Evolutionary conservation across 176 grass and related monocot species (phyloP), one percentile per base, ranked within the genome.

Genomic region (Dendrocalamus sinicus): DNA sequence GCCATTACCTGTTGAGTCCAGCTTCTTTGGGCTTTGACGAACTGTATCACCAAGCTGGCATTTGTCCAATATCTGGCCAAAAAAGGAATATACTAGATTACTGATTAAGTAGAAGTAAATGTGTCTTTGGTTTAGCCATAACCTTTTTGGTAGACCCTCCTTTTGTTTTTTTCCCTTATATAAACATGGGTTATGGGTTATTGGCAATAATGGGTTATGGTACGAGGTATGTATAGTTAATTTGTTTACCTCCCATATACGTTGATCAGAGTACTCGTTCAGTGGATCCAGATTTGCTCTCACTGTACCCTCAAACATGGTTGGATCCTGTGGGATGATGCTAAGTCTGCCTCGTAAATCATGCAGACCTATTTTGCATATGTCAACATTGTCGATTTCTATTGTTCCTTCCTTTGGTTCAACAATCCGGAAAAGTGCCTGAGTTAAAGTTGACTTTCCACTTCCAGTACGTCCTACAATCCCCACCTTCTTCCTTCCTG

Each of bases 251-350:
- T 98, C 86, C 96, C 96, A 98, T 77, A 95, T 79, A 8, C 46
- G 83, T 82, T 92, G 79, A 89, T 98, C 96, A 54, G 90, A 67
- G 68, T 91, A 91, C 58, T 95, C 93, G 13, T 98, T 92, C 67
- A 95, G 66, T 57, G 93, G 96, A 89, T 98, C 96, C 39, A 98
- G 90, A 89, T 94, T 95, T 85, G 84, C 91, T 94, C 96, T 86
- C 30, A 98, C 74, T 76, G 93, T 94, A 16, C 96, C 96, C 67
- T 94, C 90, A 72, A 95, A 95, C 91, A 98, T 89, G 30, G 90
- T 95, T 64, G 96, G 96, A 70, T 98, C 96, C 57, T 98, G 96
- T 51, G 96, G 96, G 60, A 98, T 98, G 59, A 95, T 98, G 84
- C 96, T 92, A 81, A 98, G 81, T 81, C 90, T 90, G 17, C 88